These are phyloP conservation scores for Allium sativum DNA, from an alignment of 106 monocot species.

Conservation along the genomic window DNA sequence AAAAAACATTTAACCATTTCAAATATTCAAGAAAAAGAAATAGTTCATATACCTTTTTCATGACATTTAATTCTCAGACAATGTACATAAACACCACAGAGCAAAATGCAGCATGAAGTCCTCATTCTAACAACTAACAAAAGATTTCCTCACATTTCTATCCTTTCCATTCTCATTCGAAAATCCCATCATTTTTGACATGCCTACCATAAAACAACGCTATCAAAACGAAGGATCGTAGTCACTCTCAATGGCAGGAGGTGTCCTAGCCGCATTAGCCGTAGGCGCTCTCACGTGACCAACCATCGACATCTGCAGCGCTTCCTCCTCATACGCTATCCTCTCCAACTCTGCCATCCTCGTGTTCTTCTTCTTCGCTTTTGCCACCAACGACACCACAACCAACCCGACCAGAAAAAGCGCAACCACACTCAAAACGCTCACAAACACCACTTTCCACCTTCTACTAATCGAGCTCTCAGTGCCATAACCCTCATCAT, in stretches of 20 bases:
- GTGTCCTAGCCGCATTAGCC: constrained; percentile 34
- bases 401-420: constrained; percentile 34
- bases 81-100: no score
- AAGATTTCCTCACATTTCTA: no score
- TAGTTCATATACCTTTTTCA: no score
- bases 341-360: constrained; percentile 57
- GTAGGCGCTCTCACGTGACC: constrained; percentile 48
- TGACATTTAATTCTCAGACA: no score
- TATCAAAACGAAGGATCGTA: constrained; percentile 8
- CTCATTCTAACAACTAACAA: no score
- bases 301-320: constrained; percentile 58
- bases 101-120: no score
- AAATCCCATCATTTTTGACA: no score
- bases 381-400: constrained; percentile 32
- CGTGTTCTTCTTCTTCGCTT: constrained; percentile 21
- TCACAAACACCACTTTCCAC: constrained; percentile 23
- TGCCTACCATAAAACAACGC: not conserved
- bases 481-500: not conserved
- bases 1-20: no score
- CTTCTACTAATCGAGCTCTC: constrained; percentile 4
- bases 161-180: no score
- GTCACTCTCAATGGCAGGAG: constrained; percentile 22
- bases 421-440: constrained; percentile 12
- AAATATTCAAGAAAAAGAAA: no score
- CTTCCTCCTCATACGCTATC: constrained; percentile 66